These are phyloP conservation scores for Metschnikowia gelsemii DNA, from an alignment of 805 yeast species.

Conservation along the genomic window DNA sequence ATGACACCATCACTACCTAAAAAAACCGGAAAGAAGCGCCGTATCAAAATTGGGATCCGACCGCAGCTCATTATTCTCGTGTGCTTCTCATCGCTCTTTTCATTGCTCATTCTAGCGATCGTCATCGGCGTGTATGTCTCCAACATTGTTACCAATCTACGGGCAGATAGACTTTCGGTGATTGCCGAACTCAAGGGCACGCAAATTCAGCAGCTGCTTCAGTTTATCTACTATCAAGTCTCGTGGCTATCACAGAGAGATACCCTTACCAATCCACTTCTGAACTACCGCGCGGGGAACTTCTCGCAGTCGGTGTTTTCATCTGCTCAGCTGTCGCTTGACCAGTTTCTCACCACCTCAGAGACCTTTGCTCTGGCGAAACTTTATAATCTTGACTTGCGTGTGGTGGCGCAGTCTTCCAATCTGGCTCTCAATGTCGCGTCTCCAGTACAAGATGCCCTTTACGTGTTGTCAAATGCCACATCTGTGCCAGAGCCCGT, in stretches of 20 bases:
- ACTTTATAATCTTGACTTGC: constrained; percentile 61
- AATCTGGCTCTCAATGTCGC: constrained; percentile 31
- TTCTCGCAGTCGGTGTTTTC: constrained; percentile 43
- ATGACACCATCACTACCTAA: background rate
- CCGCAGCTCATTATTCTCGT: constrained; percentile 75
- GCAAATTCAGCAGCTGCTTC: constrained; percentile 69
- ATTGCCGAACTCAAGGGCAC: constrained; percentile 80
- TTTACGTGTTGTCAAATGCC: constrained; percentile 53
- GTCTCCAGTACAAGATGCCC: constrained; percentile 30
- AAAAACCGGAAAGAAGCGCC: constrained; percentile 16
- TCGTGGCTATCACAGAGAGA: constrained; percentile 63
- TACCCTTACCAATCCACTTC: constrained; percentile 57
- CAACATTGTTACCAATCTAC: constrained; percentile 53
- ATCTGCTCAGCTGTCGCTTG: constrained; percentile 47
- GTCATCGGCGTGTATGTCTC: constrained; percentile 75
- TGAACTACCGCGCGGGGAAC: constrained; percentile 72
- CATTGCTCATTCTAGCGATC: constrained; percentile 69
- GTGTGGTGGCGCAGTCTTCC: constrained; percentile 41
- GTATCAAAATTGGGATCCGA: constrained; percentile 58
- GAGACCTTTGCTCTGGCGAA: constrained; percentile 62
- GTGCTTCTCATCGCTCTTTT: constrained; percentile 63
- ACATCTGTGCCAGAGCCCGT: constrained; percentile 45
- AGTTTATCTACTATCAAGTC: constrained; percentile 64
- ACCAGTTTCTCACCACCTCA: constrained; percentile 63
- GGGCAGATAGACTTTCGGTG: constrained; percentile 71